Base-by-base conservation (phyloP, 768 basidiomycete genomes). In the Xerocomus spinulosus region DNA sequence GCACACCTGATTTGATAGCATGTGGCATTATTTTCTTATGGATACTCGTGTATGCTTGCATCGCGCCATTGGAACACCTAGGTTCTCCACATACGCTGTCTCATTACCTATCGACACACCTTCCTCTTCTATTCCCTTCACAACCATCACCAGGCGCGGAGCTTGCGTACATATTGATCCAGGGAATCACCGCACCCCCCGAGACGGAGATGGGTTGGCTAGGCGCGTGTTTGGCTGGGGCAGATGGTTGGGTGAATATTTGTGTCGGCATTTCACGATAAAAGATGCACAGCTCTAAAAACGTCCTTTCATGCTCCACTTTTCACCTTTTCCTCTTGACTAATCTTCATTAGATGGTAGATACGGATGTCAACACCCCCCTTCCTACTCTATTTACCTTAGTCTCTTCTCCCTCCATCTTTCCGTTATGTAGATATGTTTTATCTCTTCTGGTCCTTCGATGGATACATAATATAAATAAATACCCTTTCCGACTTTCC, bases 201-300 rank as follows among this genome's bases (percentile, higher is more conserved):
- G 92, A 96, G 25, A 77, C 92, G 6, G 95, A 98, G 61, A 75
- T 97, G 68, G 92, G 86, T 5, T 96, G 95, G 94, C 66, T 98
- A n/a, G 87, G 91, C 9, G 85, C 89, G 17, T 92, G 92, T 58
- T 72, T 97, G 68, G 81, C 85, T 12, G 93, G 92, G 8, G 91
- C 92, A 12, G 96, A 98, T 60, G 96, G 96, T 5, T 98, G 93
- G 93, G 76, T 95, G 24, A 87, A 89, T 63, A 75, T 97, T 44
- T 94, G 92, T 61, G 72, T 96, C 24, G 88, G 87, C 14, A 67
- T 87, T 14, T 52, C 57, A 37, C 62, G 64, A 37, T 66, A 66
- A 58, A 46, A 4, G 20, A 26, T 5, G 9, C 41, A 30, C 17
- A 9, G 14, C 8, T 38, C 14, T 6, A 28, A 45, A 28, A 20